Conservation (phyloP, 2,329 filamentous ascomycete genomes). For the Didymella exigua region DNA sequence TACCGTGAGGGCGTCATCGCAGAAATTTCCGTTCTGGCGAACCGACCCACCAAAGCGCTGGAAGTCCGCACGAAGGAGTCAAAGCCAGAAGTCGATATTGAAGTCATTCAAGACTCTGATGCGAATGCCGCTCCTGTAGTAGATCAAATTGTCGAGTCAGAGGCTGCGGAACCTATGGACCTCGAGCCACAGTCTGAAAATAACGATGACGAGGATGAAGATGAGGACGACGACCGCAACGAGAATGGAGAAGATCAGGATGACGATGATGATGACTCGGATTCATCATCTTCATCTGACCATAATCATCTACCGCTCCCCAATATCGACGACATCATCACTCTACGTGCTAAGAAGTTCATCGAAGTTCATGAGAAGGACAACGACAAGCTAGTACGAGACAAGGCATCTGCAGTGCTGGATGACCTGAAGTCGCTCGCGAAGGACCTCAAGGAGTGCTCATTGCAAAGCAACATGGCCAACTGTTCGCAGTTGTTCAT, state of each 20-base stretch:
- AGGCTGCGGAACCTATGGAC: conserved; percentile 60
- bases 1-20: conserved; percentile 95
- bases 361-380: conserved; percentile 81
- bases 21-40: conserved; percentile 83
- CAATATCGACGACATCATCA: conserved; percentile 74
- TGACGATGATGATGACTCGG: conserved; percentile 67
- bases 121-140: conserved; percentile 28
- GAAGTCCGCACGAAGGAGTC: conserved; percentile 37
- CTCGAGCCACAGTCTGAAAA: conserved; percentile 60
- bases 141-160: conserved; percentile 47
- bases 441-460: conserved; percentile 72
- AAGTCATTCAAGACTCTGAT: conserved; percentile 31
- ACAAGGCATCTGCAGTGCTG: conserved; percentile 78
- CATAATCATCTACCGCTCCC: conserved; percentile 32
- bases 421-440: conserved; percentile 74
- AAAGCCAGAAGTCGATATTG: conserved; percentile 33
- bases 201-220: conserved; percentile 57
- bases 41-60: conserved; percentile 48
- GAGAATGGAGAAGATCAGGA: conserved; percentile 60
- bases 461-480: conserved; percentile 54
- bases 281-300: conserved; percentile 62
- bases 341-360: conserved; percentile 79
- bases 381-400: conserved; percentile 73
- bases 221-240: conserved; percentile 60
- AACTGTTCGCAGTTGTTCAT: conserved; percentile 72